A percentile compares a stretch with the other conserved stretches of the same genome.
phyloP scores from a whole-genome alignment of 2,329 filamentous ascomycete species.

The Epichloe sp. region DNA sequence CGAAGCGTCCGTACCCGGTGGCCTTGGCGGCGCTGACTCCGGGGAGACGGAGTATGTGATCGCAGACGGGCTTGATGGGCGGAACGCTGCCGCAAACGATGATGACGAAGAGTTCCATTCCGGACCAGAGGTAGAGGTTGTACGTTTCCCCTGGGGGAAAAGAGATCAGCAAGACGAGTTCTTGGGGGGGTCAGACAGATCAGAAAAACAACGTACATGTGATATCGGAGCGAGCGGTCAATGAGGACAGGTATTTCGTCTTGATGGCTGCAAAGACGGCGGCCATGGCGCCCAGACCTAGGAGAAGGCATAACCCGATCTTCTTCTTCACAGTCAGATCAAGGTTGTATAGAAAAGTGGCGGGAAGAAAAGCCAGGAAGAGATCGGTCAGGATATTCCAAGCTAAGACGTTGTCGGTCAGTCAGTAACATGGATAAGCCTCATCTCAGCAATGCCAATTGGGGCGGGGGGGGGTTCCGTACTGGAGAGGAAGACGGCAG shows the following conservation, averaged over 20 bases:
- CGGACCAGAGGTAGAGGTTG: constrained; percentile 3
- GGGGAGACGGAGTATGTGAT: background rate
- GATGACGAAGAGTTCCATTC: constrained; percentile 4
- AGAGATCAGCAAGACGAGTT: too few relatives aligned
- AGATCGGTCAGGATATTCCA: constrained; percentile 5
- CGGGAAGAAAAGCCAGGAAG: constrained; percentile 2
- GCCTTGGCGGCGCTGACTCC: background rate
- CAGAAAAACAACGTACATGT: background rate
- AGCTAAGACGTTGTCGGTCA: background rate
- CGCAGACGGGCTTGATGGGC: constrained; percentile 5
- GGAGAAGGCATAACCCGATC: background rate
- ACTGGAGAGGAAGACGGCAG: constrained; percentile 4
- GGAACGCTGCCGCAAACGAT: constrained; percentile 5
- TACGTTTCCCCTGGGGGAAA: background rate
- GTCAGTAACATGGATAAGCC: too few relatives aligned
- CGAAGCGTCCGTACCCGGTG: background rate
- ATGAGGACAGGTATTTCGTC: background rate
- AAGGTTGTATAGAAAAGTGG: constrained; percentile 3
- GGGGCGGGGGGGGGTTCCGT: background rate
- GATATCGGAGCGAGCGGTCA: background rate
- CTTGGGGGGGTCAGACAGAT: too few relatives aligned
- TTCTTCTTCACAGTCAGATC: constrained; percentile 1
- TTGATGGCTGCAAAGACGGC: constrained; percentile 4
- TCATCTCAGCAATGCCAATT: too few relatives aligned
- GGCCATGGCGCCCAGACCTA: background rate